Base-by-base conservation (phyloP, 192 early-diverging fungal genomes). In the Coemansia sp. region DNA sequence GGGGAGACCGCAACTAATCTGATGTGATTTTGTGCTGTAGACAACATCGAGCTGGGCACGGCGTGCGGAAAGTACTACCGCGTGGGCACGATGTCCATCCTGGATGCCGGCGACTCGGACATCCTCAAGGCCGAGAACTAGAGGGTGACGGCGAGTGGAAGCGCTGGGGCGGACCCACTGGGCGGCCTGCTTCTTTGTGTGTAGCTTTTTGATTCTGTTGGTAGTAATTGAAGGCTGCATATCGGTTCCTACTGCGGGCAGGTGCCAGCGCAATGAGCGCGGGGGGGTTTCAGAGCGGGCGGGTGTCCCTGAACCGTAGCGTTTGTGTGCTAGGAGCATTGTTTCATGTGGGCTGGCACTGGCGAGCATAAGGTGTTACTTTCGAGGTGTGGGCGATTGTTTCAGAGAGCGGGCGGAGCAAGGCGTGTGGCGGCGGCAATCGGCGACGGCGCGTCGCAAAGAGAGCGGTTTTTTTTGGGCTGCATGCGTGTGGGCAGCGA, bases 31-130 rank as follows among this genome's bases (percentile, higher is more conserved):
- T n/a, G n/a, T n/a, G 95, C n/a, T n/a, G n/a, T n/a, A n/a, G n/a
- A 92, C 88, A 99, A 99, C 90, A 91, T 95, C 69, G 93, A 94
- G 66, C 88, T 99, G 64, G 97, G 97, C 73, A 98, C 95, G 67
- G 97, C 97, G 65, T 99, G 97, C 83, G 94, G 97, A 87, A 96
- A 94, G 85, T 93, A 94, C 85, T 99, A 91, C 93, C 92, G 95
- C 67, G 87, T 90, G 60, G 81, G 75, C 78, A 87, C 89, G 56
- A 83, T 99, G 78, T 95, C 94, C 70, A 92, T 99, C 84, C 87
- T 94, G 70, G 93, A 99, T 72, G 86, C 92, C 69, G 97, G 96
- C 87, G 94, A 97, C 89, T 94, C 90, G 58, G 89, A 91, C 71
- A 91, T 91, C 81, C 87, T 89, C 67, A 81, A 74, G 68, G 48